Base-by-base conservation (phyloP, 1,284 basidiomycete genomes). In the Cryptococcus depauperatus region DNA sequence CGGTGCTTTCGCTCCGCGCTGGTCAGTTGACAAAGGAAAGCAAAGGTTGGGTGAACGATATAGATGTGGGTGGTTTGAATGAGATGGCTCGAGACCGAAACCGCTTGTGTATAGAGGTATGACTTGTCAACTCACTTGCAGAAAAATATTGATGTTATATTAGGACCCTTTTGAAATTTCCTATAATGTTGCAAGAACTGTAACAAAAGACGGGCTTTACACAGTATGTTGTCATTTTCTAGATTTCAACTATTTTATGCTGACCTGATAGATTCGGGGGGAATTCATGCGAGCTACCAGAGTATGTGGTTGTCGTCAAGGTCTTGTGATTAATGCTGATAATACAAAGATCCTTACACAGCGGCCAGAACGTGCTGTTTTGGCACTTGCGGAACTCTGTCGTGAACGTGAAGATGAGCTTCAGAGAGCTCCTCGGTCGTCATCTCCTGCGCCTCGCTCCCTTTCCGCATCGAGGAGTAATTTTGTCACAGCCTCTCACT, bases 231-330 rank as follows among this genome's bases (percentile, higher is more conserved):
- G 14, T 19, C 13, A 13, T 41, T 5, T 16, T 14, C 21, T 9
- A 10, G 18, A 13, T 27, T 32, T 10, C 23, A 18, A 23, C 23
- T 28, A 5, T 22, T 32, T 16, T 5, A 28, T 13, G 16, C 21
- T 27, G 5, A 26, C n/a, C 6, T 30, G 10, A 8, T 55, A 92
- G 88, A 93, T 98, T 60, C 89, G 93, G 8, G 93, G 93, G 41
- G 93, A 97, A 74, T 95, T 97, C 68, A 96, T 96, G 88, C 83
- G 93, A 32, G 93, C 92, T 9, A 83, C 84, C 23, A 80, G 91
- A 39, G 66, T 69, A 33, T 55, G 66, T 54, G 7, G 3, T 3
- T 13, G 35, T 13, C 61, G 69, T 29, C 5, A 14, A 30, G 22
- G 5, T 14, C 8, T 1, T 4, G 13, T 18, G 11, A 9, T 16